phyloP scores from a whole-genome alignment of 2,329 filamentous ascomycete species.

The Sarocladium oryzae region DNA sequence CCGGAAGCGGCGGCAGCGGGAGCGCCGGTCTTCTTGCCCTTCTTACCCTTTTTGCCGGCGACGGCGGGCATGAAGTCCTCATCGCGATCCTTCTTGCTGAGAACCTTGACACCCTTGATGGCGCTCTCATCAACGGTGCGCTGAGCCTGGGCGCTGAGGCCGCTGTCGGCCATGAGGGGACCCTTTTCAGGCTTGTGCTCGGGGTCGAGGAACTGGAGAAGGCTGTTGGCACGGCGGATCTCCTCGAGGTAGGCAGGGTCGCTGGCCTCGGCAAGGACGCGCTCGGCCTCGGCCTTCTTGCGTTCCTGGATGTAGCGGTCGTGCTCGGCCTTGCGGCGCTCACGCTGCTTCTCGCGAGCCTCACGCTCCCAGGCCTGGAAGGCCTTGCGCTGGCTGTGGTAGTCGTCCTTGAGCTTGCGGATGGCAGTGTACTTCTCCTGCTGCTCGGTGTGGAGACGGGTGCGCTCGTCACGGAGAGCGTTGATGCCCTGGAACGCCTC shows the following conservation, averaged over 20 bases:
- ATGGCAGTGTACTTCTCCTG: conserved; percentile 78
- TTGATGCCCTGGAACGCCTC: conserved; percentile 84
- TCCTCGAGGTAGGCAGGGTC: conserved; percentile 88
- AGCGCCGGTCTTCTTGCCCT: conserved; percentile 60
- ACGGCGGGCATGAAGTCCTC: conserved; percentile 78
- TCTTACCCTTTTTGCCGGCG: conserved; percentile 70
- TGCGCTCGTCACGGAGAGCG: conserved; percentile 75
- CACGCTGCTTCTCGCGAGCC: conserved; percentile 65
- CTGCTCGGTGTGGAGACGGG: conserved; percentile 76
- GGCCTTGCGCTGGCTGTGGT: conserved; percentile 77
- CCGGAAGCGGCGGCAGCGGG: conserved; percentile 40
- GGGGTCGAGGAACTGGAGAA: conserved; percentile 90
- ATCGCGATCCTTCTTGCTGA: conserved; percentile 81
- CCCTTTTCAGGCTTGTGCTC: conserved; percentile 60
- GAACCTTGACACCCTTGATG: conserved; percentile 77
- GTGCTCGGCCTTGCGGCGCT: conserved; percentile 76
- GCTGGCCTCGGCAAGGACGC: conserved; percentile 72
- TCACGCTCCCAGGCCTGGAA: conserved; percentile 78
- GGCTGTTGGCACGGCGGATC: conserved; percentile 79
- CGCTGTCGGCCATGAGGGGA: conserved; percentile 57
- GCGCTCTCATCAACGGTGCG: conserved; percentile 79
- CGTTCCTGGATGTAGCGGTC: conserved; percentile 65
- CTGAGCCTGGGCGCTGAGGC: conserved; percentile 70
- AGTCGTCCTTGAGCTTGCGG: conserved; percentile 83
- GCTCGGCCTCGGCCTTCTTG: conserved; percentile 69